Base-by-base conservation (phyloP, 345 rosid species). In the Linum usitatissimum region DNA sequence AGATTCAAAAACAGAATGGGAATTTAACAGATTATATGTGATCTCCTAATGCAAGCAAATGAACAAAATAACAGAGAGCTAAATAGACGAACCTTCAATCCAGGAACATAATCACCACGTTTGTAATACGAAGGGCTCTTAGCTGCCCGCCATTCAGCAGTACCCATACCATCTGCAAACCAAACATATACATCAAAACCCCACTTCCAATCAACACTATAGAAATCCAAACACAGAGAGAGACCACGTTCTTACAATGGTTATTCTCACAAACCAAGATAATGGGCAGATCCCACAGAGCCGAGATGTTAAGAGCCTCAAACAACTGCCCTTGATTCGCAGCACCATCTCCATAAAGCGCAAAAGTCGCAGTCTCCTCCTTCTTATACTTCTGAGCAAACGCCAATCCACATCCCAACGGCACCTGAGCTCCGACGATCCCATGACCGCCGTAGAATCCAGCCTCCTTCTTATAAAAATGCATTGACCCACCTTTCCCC, bases 401-500 rank as follows among this genome's bases (percentile, higher is more conserved):
- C 14, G 99, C 96, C 71, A 93, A 68, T n/a, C 99, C 99, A 71
- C 88, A 79, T 0, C 99, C 99, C 60, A 93, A 56, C 0, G 99
- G 99, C 69, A 93, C 70, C 73, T 93, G 99, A 59, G 99, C 99
- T 19, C 99, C 97, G 9, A 93, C 99, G 60, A 93, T 93, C 30
- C 99, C 99, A 64, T 92, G 99, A 0, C 98, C 97, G 20, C 99
- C 99, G 15, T 82, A 92, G 53, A 92, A 93, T 18, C 82, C 76
- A 0, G 87, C 70, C 0, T 87, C 91, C 81, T 93, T 92, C 87
- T 83, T 86, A 62, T 93, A 93, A 53, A 93, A 87, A 73, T 93
- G 97, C 99, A 93, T 93, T 8, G 97, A 93, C 14, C 99, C 99
- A 40, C 99, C 99, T 71, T 86, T 90, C 3, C 99, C 99, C 39